A percentile compares a stretch with the other conserved stretches of the same genome.
These are phyloP conservation scores for Aureobasidium sp. DNA, from an alignment of 2,329 filamentous ascomycete species.

Conservation along the genomic window DNA sequence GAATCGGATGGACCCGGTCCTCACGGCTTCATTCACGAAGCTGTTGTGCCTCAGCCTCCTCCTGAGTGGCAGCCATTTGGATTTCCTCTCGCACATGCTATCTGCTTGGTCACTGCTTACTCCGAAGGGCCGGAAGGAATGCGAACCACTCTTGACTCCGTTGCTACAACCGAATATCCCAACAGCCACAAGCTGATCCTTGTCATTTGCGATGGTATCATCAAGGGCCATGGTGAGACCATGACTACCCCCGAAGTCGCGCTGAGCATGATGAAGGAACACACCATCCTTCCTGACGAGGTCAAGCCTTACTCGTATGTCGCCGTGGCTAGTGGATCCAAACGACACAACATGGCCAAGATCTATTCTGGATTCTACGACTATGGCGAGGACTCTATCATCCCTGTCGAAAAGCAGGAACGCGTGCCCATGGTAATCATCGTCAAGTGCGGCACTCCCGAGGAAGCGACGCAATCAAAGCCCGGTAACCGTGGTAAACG, in stretches of 20 bases:
- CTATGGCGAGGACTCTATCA: slow-evolving; percentile 73
- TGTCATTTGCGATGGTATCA: slow-evolving; percentile 93
- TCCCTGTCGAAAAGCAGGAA: slow-evolving; percentile 83
- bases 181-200: slow-evolving; percentile 98
- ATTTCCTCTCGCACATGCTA: slow-evolving; percentile 84
- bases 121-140: slow-evolving; percentile 92
- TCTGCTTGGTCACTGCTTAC: slow-evolving; percentile 93
- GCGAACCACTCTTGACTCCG: slow-evolving; percentile 88
- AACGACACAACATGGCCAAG: slow-evolving; percentile 99
- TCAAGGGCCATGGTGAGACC: slow-evolving; percentile 88
- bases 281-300: slow-evolving; percentile 69
- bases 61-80: slow-evolving; percentile 97
- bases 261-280: slow-evolving; percentile 90
- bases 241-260: slow-evolving; percentile 85
- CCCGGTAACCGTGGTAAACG: slow-evolving; percentile 97
- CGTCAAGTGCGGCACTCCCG: slow-evolving; percentile 90
- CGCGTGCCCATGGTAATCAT: slow-evolving; percentile 96
- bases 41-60: slow-evolving; percentile 91
- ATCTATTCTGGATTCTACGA: slow-evolving; percentile 98
- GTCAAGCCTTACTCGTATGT: slow-evolving; percentile 93
- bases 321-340: slow-evolving; percentile 88
- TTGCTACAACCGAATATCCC: slow-evolving; percentile 95
- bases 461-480: slow-evolving; percentile 73
- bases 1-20: slow-evolving; percentile 65
- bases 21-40: slow-evolving; percentile 91